Evolutionary conservation across 2,329 filamentous ascomycete species (phyloP).

Genomic region (Lachnellula willkommii): DNA sequence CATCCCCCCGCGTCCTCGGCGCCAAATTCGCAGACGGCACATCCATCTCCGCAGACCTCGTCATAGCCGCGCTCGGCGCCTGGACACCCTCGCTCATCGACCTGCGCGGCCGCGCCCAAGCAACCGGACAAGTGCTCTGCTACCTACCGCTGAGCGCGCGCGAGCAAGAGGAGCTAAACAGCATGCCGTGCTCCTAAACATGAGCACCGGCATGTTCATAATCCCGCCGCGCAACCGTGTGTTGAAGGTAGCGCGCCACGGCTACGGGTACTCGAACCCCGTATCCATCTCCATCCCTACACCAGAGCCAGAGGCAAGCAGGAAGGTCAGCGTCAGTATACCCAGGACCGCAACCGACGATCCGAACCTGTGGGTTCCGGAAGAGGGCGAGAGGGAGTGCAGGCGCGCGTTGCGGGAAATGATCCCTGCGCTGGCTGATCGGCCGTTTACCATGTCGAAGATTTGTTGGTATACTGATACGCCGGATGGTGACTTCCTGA

Average conservation of each 20-base stretch:
- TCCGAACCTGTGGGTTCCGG: too few species aligned
- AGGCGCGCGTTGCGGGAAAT: constrained; percentile 34
- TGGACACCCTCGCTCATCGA: constrained; percentile 80
- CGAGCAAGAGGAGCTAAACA: constrained; percentile 60
- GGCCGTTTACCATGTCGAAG: constrained; percentile 46
- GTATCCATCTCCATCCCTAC: constrained; percentile 13
- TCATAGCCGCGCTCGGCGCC: constrained; percentile 77
- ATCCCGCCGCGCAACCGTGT: constrained; percentile 57
- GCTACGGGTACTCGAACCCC: constrained; percentile 50
- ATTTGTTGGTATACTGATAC: constrained; percentile 65
- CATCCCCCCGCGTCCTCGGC: constrained; percentile 44
- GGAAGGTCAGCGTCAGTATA: too few species aligned
- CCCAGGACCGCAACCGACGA: too few species aligned
- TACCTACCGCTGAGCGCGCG: constrained; percentile 69
- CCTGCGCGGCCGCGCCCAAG: constrained; percentile 66
- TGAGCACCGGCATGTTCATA: constrained; percentile 67
- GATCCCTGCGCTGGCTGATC: constrained; percentile 48
- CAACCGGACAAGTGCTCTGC: constrained; percentile 75
- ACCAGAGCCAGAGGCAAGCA: too few species aligned
- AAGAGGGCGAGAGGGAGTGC: constrained; percentile 20
- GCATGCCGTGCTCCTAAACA: constrained; percentile 66
- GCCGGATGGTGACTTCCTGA: constrained; percentile 57
- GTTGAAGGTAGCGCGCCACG: constrained; percentile 57
- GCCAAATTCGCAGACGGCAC: constrained; percentile 48
- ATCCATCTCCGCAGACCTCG: constrained; percentile 59